Evolutionary conservation across 257 asterid genomes (phyloP).

Genomic region (Jaltomata sinuosa): DNA sequence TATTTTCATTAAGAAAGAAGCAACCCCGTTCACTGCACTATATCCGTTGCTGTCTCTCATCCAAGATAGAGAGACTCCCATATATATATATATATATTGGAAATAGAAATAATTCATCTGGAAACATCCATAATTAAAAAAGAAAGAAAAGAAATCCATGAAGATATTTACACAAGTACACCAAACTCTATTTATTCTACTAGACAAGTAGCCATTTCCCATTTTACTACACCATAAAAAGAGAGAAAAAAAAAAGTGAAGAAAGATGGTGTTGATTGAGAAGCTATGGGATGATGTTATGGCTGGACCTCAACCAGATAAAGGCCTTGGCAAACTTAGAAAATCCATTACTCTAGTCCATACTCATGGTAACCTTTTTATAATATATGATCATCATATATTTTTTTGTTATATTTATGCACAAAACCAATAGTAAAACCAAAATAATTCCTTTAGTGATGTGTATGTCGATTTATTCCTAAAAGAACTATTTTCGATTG

Average conservation of each 20-base stretch:
- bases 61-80: too few species aligned
- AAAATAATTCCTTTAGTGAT: too few species aligned
- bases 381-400: background rate
- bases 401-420: background rate
- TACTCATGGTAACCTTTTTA: conserved; percentile 3
- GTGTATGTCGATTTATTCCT: too few species aligned
- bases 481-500: too few species aligned
- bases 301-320: conserved; percentile 78
- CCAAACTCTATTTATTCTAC: background rate
- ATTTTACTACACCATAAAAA: background rate
- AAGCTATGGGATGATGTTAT: conserved; percentile 86
- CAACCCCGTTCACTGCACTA: too few species aligned
- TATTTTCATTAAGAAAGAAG: too few species aligned
- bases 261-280: conserved; percentile 68
- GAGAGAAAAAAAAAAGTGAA: background rate
- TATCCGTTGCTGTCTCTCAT: too few species aligned
- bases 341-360: conserved; percentile 22
- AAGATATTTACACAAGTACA: background rate
- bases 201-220: background rate
- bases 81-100: too few species aligned
- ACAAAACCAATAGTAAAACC: too few species aligned
- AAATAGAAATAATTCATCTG: background rate
- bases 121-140: background rate
- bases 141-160: background rate
- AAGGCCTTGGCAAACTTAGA: conserved; percentile 71